Evolutionary conservation across 495 filamentous ascomycete species (phyloP).

Genomic region (Hypoxylon rickii): DNA sequence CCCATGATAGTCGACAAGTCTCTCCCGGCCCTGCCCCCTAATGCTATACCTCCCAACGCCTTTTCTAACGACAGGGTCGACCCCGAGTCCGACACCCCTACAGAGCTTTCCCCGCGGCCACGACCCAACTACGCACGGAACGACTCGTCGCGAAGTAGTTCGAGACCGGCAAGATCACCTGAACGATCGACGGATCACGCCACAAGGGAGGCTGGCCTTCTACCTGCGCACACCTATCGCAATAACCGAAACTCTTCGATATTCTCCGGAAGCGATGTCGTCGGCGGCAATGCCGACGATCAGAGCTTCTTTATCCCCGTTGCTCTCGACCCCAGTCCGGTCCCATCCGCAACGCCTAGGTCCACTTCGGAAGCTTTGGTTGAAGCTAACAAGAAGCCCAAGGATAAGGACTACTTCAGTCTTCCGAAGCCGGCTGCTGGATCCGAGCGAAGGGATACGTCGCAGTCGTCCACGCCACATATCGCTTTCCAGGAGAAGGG

Average conservation of each 20-base stretch:
- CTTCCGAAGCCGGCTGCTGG: conserved; percentile 36
- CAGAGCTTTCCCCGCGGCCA: conserved; percentile 71
- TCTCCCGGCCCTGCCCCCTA: conserved; percentile 86
- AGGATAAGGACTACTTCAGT: conserved; percentile 60
- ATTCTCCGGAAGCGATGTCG: conserved; percentile 61
- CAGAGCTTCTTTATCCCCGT: conserved; percentile 90
- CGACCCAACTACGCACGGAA: conserved; percentile 53
- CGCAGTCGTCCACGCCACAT: conserved; percentile 70
- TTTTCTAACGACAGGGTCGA: conserved; percentile 71
- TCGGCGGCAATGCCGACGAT: conserved; percentile 54
- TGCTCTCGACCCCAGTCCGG: conserved; percentile 81
- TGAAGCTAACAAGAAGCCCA: conserved; percentile 48
- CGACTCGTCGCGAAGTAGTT: conserved; percentile 56
- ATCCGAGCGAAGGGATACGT: conserved; percentile 44
- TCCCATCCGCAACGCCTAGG: conserved; percentile 62
- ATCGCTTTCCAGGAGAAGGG: conserved; percentile 91
- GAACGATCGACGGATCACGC: conserved; percentile 47
- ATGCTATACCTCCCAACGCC: conserved; percentile 61
- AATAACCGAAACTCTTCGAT: conserved; percentile 74
- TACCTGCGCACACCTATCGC: conserved; percentile 77
- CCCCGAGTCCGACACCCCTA: conserved; percentile 74
- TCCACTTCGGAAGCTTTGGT: conserved; percentile 55
- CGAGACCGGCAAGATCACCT: conserved; percentile 53
- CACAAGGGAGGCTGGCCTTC: conserved; percentile 59
- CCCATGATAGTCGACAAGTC: conserved; percentile 88